Percentiles rank a stretch among this genome's conserved stretches.
phyloP scores from a whole-genome alignment of 352 stramenopile species.

The Globisporangium okanoganense region DNA sequence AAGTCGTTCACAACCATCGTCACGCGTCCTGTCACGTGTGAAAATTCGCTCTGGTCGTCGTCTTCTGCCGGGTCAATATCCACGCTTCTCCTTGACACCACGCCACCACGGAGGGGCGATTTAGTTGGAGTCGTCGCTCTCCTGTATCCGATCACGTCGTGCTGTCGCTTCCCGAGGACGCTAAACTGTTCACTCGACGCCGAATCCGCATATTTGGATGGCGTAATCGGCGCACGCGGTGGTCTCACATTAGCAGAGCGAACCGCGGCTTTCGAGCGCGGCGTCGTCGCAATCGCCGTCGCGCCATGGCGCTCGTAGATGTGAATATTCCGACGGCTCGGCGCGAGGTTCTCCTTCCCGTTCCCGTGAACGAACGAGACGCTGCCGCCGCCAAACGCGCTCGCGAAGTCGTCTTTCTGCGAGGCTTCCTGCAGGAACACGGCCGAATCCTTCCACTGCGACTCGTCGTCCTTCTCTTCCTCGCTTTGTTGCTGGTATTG shows the following conservation, averaged over 20 bases:
- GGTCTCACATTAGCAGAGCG: slow-evolving; percentile 6
- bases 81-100: background rate
- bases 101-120: background rate
- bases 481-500: background rate
- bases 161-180: slow-evolving; percentile 18
- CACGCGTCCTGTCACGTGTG: slow-evolving; percentile 1
- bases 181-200: slow-evolving; percentile 10
- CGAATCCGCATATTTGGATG: background rate
- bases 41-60: background rate
- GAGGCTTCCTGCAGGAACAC: slow-evolving; percentile 13
- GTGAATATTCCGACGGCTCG: slow-evolving; percentile 13
- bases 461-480: slow-evolving; percentile 13
- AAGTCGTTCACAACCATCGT: slow-evolving; percentile 53
- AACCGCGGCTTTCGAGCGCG: background rate
- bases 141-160: background rate
- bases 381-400: background rate
- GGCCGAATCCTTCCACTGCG: slow-evolving; percentile 16
- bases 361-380: slow-evolving; percentile 9
- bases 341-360: slow-evolving; percentile 24
- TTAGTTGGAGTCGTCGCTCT: background rate
- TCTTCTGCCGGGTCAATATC: background rate
- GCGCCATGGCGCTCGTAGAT: slow-evolving; percentile 8
- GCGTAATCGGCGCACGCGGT: slow-evolving; percentile 11
- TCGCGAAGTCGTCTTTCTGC: slow-evolving; percentile 1
- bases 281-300: background rate